Conservation (phyloP, 1,284 basidiomycete genomes). For the Ceratobasidium sp. region DNA sequence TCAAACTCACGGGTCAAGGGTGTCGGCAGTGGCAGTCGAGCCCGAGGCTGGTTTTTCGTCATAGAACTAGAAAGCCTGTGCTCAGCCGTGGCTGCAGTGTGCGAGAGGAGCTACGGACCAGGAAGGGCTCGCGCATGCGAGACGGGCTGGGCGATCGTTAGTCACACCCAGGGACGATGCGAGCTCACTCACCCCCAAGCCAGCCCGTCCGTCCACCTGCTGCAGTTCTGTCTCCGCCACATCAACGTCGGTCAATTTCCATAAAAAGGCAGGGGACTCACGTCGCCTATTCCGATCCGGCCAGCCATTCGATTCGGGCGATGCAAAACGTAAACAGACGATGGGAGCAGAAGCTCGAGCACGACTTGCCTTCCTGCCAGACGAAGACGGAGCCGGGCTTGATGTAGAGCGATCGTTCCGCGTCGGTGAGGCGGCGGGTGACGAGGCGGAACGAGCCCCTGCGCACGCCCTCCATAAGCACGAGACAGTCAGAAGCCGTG, state of each 20-base stretch:
- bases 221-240: constrained; percentile 44
- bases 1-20: constrained; percentile 46
- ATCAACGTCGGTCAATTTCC: constrained; percentile 45
- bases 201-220: constrained; percentile 44
- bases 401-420: constrained; percentile 43
- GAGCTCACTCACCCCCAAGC: constrained; percentile 46
- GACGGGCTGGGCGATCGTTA: constrained; percentile 30
- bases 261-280: constrained; percentile 41
- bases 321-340: constrained; percentile 9
- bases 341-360: background rate
- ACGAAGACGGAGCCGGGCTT: constrained; percentile 43
- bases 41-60: constrained; percentile 44
- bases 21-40: constrained; percentile 29
- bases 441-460: constrained; percentile 37
- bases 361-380: constrained; percentile 44
- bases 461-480: constrained; percentile 44
- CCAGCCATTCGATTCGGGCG: background rate
- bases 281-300: constrained; percentile 39
- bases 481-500: constrained; percentile 43
- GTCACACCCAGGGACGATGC: constrained; percentile 38
- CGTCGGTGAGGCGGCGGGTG: constrained; percentile 44
- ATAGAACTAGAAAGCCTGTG: constrained; percentile 33
- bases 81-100: background rate
- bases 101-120: constrained; percentile 17
- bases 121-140: constrained; percentile 44